These are phyloP conservation scores for Aspergillus fumigatiaffinis DNA, from an alignment of 2,329 filamentous ascomycete genomes.

Conservation along the genomic window DNA sequence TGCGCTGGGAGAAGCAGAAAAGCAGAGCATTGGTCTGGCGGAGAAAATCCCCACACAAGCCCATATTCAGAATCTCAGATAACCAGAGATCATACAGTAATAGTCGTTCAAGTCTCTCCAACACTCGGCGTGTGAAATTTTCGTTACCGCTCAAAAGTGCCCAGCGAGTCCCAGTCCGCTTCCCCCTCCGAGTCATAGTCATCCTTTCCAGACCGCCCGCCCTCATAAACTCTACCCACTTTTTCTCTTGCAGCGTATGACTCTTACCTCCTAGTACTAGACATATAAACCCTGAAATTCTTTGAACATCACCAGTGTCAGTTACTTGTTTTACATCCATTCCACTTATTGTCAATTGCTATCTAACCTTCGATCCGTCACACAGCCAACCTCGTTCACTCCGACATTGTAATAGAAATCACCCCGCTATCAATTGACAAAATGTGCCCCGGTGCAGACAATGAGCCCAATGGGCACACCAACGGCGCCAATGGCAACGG, in stretches of 20 bases:
- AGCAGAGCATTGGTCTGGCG: background rate
- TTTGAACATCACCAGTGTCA: slow-evolving; percentile 7
- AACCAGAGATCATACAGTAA: background rate
- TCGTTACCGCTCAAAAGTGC: slow-evolving; percentile 21
- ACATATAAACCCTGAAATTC: slow-evolving; percentile 24
- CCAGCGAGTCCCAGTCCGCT: slow-evolving; percentile 4
- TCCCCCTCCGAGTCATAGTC: slow-evolving; percentile 9
- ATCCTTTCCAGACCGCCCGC: slow-evolving; percentile 26
- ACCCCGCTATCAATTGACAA: slow-evolving; percentile 22
- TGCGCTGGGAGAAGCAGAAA: slow-evolving; percentile 6
- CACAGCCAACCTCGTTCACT: slow-evolving; percentile 6
- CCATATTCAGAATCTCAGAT: background rate
- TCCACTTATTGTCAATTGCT: background rate
- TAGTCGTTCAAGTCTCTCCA: background rate
- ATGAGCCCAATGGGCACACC: slow-evolving; percentile 45
- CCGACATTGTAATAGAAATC: slow-evolving; percentile 12
- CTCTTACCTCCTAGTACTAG: slow-evolving; percentile 22
- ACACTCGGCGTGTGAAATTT: slow-evolving; percentile 21
- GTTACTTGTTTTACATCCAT: background rate
- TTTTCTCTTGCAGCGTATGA: slow-evolving; percentile 22
- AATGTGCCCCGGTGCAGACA: slow-evolving; percentile 40
- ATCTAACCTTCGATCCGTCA: slow-evolving; percentile 6
- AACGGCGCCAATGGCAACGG: slow-evolving; percentile 31
- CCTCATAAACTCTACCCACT: slow-evolving; percentile 22
- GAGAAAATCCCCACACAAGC: background rate